Evolutionary conservation across 441 rosid genomes (phyloP), one percentile per base, ranked within the genome.

Genomic region (Theobroma grandiflorum): DNA sequence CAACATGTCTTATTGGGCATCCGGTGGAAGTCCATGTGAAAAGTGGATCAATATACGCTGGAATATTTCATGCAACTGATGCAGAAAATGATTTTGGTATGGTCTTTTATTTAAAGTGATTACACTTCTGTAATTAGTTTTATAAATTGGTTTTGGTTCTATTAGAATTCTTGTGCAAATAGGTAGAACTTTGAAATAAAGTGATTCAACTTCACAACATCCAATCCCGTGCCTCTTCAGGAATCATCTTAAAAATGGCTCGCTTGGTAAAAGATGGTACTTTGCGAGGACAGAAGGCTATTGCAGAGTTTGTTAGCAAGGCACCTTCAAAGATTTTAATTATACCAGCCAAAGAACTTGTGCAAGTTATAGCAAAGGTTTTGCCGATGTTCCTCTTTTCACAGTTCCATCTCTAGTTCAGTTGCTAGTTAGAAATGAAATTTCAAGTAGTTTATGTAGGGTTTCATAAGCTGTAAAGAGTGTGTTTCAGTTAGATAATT

Each of bases 281-380:
- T 75, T 75, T 80, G 77, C 88, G 82, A 80, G 95, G 94, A 71
- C 91, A 87, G 81, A 95, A 89, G 83, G 75, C 88, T 75, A 73
- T 74, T 68, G 78, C 85, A 5, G 97, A 93, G 83, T 78, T 85
- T 81, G 84, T 88, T 81, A 87, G 90, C 92, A 94, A 89, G 88
- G 93, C 96, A 79, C 94, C 93, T 72, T 82, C 87, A 78, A 90
- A 85, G 85, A 89, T 91, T 64, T 82, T 97, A 52, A 90, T 93
- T 75, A 88, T 97, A 80, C 93, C 91, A 75, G 95, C 93, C 9
- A 90, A 90, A 82, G 99, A 97, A 57, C 92, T 97, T 86, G 99
- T 90, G 83, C 98, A 95, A 93, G 91, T 97, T 87, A 76, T 90
- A 81, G 98, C 98, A 15, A 92, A 95, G 99, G 99, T 97, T 84